Evolutionary conservation across 2,329 filamentous ascomycete species (phyloP).

Genomic region (Colletotrichum brevisporum): DNA sequence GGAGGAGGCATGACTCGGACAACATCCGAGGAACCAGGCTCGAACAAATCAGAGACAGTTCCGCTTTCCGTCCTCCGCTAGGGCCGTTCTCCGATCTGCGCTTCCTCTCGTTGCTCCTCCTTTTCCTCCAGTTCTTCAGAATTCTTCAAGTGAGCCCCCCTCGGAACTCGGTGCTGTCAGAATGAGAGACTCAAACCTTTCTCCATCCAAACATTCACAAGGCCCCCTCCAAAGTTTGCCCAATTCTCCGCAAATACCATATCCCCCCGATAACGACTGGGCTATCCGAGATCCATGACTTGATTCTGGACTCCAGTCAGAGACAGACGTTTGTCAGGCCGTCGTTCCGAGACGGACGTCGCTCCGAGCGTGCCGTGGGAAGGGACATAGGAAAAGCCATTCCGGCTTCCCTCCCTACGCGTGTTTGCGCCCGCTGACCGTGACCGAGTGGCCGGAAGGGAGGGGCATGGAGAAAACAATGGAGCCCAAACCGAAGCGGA

Average conservation of each 20-base stretch:
- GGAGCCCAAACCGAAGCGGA: slow-evolving; percentile 51
- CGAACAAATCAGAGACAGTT: slow-evolving; percentile 21
- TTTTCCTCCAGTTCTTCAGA: background rate
- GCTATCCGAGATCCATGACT: slow-evolving; percentile 30
- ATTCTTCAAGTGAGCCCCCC: background rate
- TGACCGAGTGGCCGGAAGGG: background rate
- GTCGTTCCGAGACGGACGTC: slow-evolving; percentile 25
- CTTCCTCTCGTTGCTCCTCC: too few relatives aligned
- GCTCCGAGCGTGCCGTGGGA: slow-evolving; percentile 8
- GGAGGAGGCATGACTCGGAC: slow-evolving; percentile 16
- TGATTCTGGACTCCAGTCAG: slow-evolving; percentile 1
- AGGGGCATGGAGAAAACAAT: slow-evolving; percentile 22
- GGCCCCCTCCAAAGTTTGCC: slow-evolving; percentile 10
- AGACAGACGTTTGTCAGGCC: too few relatives aligned
- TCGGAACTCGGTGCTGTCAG: slow-evolving; percentile 32
- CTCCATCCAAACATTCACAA: slow-evolving; percentile 27
- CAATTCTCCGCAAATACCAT: slow-evolving; percentile 24
- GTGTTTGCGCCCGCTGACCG: slow-evolving; percentile 6
- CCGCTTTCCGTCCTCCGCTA: slow-evolving; percentile 28
- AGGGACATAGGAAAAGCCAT: background rate
- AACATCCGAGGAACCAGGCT: background rate
- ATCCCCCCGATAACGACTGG: slow-evolving; percentile 3
- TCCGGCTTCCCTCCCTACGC: background rate
- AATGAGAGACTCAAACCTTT: slow-evolving; percentile 6
- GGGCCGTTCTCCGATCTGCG: background rate